Percentiles rank a stretch among this genome's conserved stretches.
These are phyloP conservation scores for Cercophora scortea DNA, from an alignment of 495 filamentous ascomycete genomes.

Conservation along the genomic window DNA sequence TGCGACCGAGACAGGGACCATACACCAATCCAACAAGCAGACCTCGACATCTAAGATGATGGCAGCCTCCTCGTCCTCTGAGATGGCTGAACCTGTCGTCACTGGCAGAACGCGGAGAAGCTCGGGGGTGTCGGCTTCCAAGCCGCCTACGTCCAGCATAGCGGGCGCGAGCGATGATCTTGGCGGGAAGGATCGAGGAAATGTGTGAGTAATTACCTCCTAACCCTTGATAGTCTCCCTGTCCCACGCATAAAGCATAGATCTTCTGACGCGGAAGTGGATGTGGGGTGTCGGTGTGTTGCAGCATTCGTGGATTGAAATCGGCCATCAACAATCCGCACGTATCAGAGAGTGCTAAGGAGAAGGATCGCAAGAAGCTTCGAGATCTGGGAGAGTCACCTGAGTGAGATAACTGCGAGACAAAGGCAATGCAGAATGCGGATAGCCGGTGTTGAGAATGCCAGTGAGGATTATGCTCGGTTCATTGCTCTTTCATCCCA, in stretches of 20 bases:
- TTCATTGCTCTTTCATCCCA: too few relatives aligned
- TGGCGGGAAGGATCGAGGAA: slow-evolving; percentile 9
- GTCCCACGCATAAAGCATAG: background rate
- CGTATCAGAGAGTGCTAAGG: slow-evolving; percentile 32
- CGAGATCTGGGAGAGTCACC: slow-evolving; percentile 15
- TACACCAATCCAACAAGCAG: too few relatives aligned
- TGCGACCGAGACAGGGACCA: too few relatives aligned
- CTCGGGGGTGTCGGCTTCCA: background rate
- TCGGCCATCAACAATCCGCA: slow-evolving; percentile 37
- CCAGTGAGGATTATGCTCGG: too few relatives aligned
- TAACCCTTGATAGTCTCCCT: background rate
- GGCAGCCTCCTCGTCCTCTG: too few relatives aligned
- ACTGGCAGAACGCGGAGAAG: background rate
- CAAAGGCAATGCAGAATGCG: too few relatives aligned
- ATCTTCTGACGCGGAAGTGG: background rate
- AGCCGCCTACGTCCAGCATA: background rate
- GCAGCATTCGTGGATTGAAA: slow-evolving; percentile 29
- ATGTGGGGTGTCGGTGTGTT: background rate
- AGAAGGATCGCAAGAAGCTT: slow-evolving; percentile 22
- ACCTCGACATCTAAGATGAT: too few relatives aligned
- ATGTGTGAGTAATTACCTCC: slow-evolving; percentile 8
- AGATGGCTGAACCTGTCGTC: too few relatives aligned
- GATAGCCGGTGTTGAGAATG: too few relatives aligned
- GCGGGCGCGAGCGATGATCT: background rate
- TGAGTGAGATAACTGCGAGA: background rate